Evolutionary conservation across 75 land plant genomes (phyloP), one percentile per base, ranked within the genome.

Genomic region (Larix kaempferi): DNA sequence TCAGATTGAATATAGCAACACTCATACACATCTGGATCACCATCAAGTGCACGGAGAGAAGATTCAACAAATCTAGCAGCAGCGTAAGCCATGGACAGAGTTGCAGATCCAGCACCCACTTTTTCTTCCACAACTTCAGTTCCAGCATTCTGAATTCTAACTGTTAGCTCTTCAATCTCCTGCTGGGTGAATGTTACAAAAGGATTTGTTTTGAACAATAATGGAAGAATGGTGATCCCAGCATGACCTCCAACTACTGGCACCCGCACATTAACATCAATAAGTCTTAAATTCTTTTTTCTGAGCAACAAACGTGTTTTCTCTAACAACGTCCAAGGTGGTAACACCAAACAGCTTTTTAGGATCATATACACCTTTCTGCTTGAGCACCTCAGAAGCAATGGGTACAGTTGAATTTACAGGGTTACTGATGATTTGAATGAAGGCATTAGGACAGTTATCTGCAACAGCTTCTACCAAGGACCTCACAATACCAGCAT

Each of bases 191-290:
- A 79, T 14, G 80, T n/a, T 56, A 73, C 62, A 65, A 87, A 89
- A 12, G 87, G 77, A 27, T 80, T 75, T 17, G 92, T 21, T 63
- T 93, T 93, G 26, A 98, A 98, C 11, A 98, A 81, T 59, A 98
- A 88, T 57, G 99, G 99, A 56, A 98, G 87, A 73, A 98, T 98
- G 17, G 99, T 98, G 66, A 98, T 86, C 64, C 99, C 99, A 21
- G 99, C 94, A 90, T 98, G 99, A 55, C 99, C 99, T 3, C 99
- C 99, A 60, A 95, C 88, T 10, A 98, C 99, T 66, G 99, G n/a
- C n/a, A n/a, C n/a, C n/a, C n/a, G 99, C 81, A 98, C 99, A 80
- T 90, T 75, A 60, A 98, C 90, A 13, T 80, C 86, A 79, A 85
- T 82, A 0, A 98, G 99, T 79, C 95, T 98, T 80, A 98, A 73